These are phyloP conservation scores for Coelastrella sp. DNA, from an alignment of 139 green algal genomes.

Conservation along the genomic window DNA sequence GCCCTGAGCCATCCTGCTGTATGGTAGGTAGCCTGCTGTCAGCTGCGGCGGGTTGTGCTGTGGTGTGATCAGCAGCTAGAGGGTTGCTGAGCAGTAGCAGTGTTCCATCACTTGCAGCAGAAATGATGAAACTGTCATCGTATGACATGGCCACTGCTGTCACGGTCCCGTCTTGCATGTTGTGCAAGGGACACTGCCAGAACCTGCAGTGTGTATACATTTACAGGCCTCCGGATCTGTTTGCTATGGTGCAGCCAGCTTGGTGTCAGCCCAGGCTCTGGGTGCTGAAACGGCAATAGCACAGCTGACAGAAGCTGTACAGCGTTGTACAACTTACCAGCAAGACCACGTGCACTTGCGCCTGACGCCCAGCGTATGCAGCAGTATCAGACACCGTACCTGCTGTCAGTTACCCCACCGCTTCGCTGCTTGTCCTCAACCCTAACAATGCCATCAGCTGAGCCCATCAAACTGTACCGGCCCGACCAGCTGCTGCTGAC, in stretches of 20 bases:
- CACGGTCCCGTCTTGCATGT: slow-evolving; percentile 67
- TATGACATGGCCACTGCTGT: slow-evolving; percentile 66
- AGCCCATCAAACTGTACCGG: not conserved
- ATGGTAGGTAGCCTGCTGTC: not conserved
- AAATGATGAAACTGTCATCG: slow-evolving; percentile 76
- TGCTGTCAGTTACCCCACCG: not conserved
- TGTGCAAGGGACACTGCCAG: slow-evolving; percentile 70
- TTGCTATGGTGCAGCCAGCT: no score
- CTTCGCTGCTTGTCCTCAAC: not conserved
- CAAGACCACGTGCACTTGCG: no score
- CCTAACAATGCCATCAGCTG: slow-evolving; percentile 3
- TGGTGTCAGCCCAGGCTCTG: no score
- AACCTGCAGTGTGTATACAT: no score
- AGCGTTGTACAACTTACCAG: not conserved
- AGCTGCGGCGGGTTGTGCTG: not conserved
- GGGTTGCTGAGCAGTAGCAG: slow-evolving; percentile 47
- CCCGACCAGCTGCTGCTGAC: slow-evolving; percentile 35
- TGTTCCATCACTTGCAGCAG: slow-evolving; percentile 63
- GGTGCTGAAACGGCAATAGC: no score
- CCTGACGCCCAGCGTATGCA: not conserved
- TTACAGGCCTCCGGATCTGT: no score
- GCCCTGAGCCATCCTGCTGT: not conserved
- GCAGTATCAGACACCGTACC: not conserved
- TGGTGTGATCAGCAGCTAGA: not conserved
- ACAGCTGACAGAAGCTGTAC: not conserved